A percentile compares a stretch with the other conserved stretches of the same genome.
Evolutionary conservation across 163 green algal genomes (phyloP).

Genomic region (Volvox carteri): DNA sequence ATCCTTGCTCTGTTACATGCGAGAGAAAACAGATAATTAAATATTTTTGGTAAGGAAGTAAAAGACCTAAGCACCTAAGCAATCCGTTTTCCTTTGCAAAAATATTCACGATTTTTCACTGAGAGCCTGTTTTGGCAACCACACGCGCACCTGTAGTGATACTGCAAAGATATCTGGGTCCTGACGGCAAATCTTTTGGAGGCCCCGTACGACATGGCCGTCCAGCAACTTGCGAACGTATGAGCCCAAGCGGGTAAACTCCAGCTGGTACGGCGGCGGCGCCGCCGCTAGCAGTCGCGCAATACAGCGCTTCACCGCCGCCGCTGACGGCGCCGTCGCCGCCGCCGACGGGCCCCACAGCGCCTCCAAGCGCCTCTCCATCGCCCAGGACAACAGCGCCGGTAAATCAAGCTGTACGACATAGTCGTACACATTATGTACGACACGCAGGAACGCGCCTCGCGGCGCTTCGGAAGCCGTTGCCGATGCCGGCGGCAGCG

Average conservation of each 20-base stretch:
- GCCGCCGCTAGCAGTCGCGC: background rate
- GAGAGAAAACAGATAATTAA: too few species aligned
- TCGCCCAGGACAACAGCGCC: background rate
- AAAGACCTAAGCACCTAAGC: too few species aligned
- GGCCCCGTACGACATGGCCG: too few species aligned
- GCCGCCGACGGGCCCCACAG: background rate
- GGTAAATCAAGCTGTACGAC: slow-evolving; percentile 23
- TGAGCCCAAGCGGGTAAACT: background rate
- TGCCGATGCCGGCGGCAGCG: too few species aligned
- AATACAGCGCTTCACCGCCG: background rate
- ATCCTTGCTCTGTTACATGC: slow-evolving; percentile 7
- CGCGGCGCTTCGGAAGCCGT: background rate
- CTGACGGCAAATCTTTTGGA: too few species aligned
- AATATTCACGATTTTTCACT: too few species aligned
- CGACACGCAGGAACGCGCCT: background rate
- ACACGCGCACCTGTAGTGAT: background rate
- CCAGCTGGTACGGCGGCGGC: background rate
- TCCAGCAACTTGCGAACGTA: background rate
- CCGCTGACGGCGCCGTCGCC: background rate
- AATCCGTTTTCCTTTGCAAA: too few species aligned
- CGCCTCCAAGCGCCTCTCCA: background rate
- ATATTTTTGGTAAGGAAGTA: too few species aligned
- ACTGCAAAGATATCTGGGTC: background rate
- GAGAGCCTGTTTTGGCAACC: too few species aligned
- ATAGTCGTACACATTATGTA: background rate